Conservation (phyloP, 1,284 basidiomycete species). For the Pseudozyma tsukubaensis region DNA sequence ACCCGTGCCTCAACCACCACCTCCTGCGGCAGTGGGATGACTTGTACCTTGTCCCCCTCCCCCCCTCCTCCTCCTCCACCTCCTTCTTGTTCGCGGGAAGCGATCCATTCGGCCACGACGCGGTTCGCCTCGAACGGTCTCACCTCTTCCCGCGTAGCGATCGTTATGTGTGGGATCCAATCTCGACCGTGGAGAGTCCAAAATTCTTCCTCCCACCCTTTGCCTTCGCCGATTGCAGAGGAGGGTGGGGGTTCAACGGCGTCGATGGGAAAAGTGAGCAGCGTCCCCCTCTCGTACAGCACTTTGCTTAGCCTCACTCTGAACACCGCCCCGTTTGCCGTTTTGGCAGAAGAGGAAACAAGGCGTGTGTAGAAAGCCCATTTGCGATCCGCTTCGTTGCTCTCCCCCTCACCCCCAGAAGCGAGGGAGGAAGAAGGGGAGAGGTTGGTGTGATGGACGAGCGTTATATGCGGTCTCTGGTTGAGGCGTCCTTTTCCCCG, state of each 20-base stretch:
- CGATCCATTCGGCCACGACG: constrained; percentile 71
- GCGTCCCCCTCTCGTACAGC: constrained; percentile 11
- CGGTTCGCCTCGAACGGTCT: constrained; percentile 78
- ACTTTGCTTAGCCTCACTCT: constrained; percentile 8
- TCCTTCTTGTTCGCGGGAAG: not conserved
- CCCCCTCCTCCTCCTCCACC: too few species aligned
- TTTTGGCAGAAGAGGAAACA: not conserved
- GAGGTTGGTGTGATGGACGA: constrained; percentile 75
- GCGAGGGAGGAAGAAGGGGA: constrained; percentile 3
- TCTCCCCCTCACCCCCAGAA: not conserved
- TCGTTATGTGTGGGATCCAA: constrained; percentile 81
- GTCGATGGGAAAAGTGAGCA: constrained; percentile 23
- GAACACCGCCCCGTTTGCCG: too few species aligned
- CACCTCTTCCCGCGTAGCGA: constrained; percentile 79
- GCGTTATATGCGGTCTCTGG: constrained; percentile 81
- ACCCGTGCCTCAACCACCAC: constrained; percentile 16
- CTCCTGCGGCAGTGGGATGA: too few species aligned
- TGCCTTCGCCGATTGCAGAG: too few species aligned
- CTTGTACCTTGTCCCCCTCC: too few species aligned
- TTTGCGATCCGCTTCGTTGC: constrained; percentile 7
- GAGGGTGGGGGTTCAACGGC: not conserved
- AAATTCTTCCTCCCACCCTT: not conserved
- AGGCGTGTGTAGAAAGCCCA: constrained; percentile 31
- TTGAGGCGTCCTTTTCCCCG: constrained; percentile 73
- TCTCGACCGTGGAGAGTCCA: constrained; percentile 44